Conservation (phyloP, 768 basidiomycete genomes). For the Leccinum longicurvipes region DNA sequence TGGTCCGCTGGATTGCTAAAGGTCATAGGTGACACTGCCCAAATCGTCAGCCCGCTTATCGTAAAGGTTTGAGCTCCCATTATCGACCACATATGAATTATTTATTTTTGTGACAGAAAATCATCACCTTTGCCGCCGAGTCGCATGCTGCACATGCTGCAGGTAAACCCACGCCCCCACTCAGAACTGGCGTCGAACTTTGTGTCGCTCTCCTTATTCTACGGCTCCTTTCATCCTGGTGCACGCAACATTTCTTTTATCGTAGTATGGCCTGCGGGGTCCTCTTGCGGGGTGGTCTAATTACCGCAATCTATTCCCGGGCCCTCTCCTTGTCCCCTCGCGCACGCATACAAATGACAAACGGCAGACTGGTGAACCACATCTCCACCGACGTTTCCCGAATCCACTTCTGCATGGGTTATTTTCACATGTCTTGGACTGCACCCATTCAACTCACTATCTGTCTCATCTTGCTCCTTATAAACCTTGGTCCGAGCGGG, state of each 20-base stretch:
- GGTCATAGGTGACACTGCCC: too few relatives aligned
- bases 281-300: conserved; percentile 77
- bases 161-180: too few relatives aligned
- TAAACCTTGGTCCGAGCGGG: conserved; percentile 64
- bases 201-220: conserved; percentile 66
- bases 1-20: too few relatives aligned
- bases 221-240: conserved; percentile 62
- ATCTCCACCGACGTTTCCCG: too few relatives aligned
- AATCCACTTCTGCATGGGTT: too few relatives aligned
- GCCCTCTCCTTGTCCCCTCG: conserved; percentile 74
- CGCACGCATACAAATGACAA: conserved; percentile 75
- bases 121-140: conserved; percentile 65
- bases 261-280: conserved; percentile 83
- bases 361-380: too few relatives aligned
- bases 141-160: conserved; percentile 56
- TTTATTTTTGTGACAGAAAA: conserved; percentile 40
- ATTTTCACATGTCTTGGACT: too few relatives aligned
- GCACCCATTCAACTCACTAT: conserved; percentile 78
- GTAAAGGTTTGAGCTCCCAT: too few relatives aligned
- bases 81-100: background rate
- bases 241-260: too few relatives aligned
- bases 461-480: conserved; percentile 68
- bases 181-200: conserved; percentile 69
- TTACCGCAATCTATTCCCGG: conserved; percentile 80
- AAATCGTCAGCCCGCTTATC: too few relatives aligned